phyloP scores from a whole-genome alignment of 78 protist genomes.

The Planoprotostelium fungivorum region DNA sequence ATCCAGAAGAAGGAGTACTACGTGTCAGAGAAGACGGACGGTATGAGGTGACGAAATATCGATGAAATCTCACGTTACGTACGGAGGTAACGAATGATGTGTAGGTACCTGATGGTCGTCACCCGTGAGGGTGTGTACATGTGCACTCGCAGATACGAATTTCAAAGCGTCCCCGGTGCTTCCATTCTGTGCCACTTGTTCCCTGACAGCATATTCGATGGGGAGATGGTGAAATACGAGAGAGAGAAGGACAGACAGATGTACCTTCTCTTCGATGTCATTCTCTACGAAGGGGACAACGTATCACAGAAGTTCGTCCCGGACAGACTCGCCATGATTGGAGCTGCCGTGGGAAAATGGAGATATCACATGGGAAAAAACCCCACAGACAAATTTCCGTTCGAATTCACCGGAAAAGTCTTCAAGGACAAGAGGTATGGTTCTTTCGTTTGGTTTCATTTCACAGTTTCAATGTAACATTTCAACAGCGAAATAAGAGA shows the following conservation, averaged over 20 bases:
- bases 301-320: too few species aligned
- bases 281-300: too few species aligned
- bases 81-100: not conserved
- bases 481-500: too few species aligned
- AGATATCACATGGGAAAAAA: too few species aligned
- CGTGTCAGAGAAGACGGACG: constrained; percentile 59
- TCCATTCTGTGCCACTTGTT: not conserved
- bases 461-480: too few species aligned
- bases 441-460: too few species aligned
- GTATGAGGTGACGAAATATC: constrained; percentile 34
- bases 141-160: constrained; percentile 40
- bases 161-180: constrained; percentile 6
- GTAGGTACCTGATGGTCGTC: constrained; percentile 25
- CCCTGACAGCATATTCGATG: constrained; percentile 41
- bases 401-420: too few species aligned
- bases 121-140: not conserved
- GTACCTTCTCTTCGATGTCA: not conserved
- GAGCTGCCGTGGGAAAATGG: too few species aligned
- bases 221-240: constrained; percentile 53
- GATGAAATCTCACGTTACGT: too few species aligned
- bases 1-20: constrained; percentile 36
- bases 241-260: not conserved
- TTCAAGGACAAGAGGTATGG: too few species aligned
- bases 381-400: too few species aligned
- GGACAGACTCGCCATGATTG: too few species aligned